Conservation (phyloP, 179 eudicot genomes). For the Silene noctiflora region DNA sequence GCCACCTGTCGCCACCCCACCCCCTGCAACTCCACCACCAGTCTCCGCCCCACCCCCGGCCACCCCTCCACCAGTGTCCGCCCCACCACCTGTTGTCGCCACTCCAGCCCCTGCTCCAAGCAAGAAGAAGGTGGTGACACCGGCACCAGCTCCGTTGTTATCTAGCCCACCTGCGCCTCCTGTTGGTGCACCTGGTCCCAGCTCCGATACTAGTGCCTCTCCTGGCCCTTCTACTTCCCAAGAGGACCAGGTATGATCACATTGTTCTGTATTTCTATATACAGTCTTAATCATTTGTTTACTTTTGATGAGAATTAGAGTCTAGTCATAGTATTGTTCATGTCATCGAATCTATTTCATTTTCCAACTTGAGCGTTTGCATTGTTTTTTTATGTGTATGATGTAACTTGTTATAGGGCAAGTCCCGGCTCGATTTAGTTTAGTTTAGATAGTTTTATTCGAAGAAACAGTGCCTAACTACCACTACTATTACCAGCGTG, state of each 20-base stretch:
- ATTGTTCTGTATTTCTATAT: too few species aligned
- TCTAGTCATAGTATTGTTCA: neutral
- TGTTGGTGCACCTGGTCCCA: slow-evolving; percentile 27
- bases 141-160: slow-evolving; percentile 32
- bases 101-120: slow-evolving; percentile 29
- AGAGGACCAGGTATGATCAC: slow-evolving; percentile 19
- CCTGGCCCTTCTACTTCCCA: slow-evolving; percentile 15
- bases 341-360: neutral
- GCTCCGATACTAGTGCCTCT: neutral
- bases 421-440: too few species aligned
- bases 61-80: slow-evolving; percentile 10
- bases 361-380: neutral
- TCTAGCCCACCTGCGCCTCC: slow-evolving; percentile 51
- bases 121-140: slow-evolving; percentile 18
- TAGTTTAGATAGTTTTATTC: too few species aligned
- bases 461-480: too few species aligned
- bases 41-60: slow-evolving; percentile 28
- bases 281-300: neutral
- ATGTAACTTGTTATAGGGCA: too few species aligned
- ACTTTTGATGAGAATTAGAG: neutral
- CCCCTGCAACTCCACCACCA: slow-evolving; percentile 24
- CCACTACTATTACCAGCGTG: too few species aligned
- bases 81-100: slow-evolving; percentile 25
- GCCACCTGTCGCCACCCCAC: slow-evolving; percentile 19
- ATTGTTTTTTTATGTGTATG: too few species aligned